Base-by-base conservation (phyloP, 2,329 filamentous ascomycete genomes). In the Orbilia ellipsospora region DNA sequence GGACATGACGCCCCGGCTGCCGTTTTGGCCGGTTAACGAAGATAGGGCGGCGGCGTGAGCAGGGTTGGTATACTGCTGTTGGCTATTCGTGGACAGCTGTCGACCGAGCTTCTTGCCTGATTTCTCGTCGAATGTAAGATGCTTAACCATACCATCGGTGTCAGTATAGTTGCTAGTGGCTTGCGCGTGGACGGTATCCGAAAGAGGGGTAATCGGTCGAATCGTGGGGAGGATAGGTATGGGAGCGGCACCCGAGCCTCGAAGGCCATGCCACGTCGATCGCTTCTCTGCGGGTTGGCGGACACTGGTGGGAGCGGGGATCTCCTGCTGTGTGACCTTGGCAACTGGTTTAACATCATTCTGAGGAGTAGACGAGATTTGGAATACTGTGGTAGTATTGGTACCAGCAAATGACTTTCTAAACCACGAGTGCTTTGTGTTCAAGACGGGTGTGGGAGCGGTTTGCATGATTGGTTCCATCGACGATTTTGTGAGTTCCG, bases 221-320 rank as follows among this genome's bases (percentile, higher is more conserved):
- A 98, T 97, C 0, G 94, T 97, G 12, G 95, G 95, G 57, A 99
- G 85, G 77, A 99, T 99, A 7, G 93, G 93, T 88, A 99, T 99
- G 3, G 95, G 95, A 57, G 93, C 93, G 77, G 88, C 90, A 51
- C 91, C 90, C 36, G 78, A 77, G 60, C 68, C 64, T 54, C 79
- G 77, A 26, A 78, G 79, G 10, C 78, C 78, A 65, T 80, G 79
- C 95, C 95, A 99, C 28, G 95, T 98, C 60, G 93, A 91, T 80
- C 95, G 90, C 85, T 99, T 99, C 80, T 85, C 87, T 23, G 86
- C 85, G 4, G 89, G 85, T 76, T 86, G 87, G 69, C 83, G 79
- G 50, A 83, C 83, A 4, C 81, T 82, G 80, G 85, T 88, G 36
- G 80, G 82, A 75, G 82, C 82, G 5, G 82, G 78, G 28, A 83